Conservation (phyloP, 768 basidiomycete species). For the Mycena chlorophos region DNA sequence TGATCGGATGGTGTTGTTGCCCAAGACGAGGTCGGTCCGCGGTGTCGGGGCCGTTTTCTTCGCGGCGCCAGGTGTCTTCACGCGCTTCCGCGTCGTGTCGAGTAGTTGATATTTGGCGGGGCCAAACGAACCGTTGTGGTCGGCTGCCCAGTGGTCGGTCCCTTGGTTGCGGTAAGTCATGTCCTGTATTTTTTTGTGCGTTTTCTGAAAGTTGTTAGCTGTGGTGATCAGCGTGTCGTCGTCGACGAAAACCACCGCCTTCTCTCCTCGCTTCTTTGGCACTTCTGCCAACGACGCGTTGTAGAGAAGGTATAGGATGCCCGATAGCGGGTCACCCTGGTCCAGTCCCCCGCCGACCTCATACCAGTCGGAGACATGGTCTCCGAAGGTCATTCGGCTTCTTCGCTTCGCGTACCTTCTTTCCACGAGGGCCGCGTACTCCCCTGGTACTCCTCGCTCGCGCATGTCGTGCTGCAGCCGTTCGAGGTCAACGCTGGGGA, state of each 20-base stretch:
- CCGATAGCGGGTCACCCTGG: slow-evolving; percentile 30
- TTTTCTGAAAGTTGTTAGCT: background rate
- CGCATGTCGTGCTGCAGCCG: slow-evolving; percentile 21
- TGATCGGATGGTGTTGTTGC: background rate
- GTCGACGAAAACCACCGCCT: background rate
- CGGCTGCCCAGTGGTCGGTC: background rate
- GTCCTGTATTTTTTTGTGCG: background rate
- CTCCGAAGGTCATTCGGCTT: slow-evolving; percentile 30
- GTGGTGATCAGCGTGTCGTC: background rate
- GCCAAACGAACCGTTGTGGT: background rate
- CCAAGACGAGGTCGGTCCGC: background rate
- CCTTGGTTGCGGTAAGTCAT: background rate
- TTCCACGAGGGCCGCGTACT: slow-evolving; percentile 17
- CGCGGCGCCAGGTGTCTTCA: background rate
- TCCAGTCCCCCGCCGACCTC: slow-evolving; percentile 23
- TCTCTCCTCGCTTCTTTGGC: background rate
- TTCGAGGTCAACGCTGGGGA: slow-evolving; percentile 25
- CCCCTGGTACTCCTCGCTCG: slow-evolving; percentile 21
- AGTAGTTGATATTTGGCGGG: slow-evolving; percentile 3
- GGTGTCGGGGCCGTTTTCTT: background rate
- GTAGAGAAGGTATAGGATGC: slow-evolving; percentile 28
- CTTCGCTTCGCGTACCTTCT: slow-evolving; percentile 17
- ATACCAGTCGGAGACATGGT: slow-evolving; percentile 25
- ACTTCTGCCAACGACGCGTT: slow-evolving; percentile 8
- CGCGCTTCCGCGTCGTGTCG: background rate